Evolutionary conservation across 1,139 yeast species (phyloP), one percentile per base, ranked within the genome.

Genomic region (Hansenula sp.): DNA sequence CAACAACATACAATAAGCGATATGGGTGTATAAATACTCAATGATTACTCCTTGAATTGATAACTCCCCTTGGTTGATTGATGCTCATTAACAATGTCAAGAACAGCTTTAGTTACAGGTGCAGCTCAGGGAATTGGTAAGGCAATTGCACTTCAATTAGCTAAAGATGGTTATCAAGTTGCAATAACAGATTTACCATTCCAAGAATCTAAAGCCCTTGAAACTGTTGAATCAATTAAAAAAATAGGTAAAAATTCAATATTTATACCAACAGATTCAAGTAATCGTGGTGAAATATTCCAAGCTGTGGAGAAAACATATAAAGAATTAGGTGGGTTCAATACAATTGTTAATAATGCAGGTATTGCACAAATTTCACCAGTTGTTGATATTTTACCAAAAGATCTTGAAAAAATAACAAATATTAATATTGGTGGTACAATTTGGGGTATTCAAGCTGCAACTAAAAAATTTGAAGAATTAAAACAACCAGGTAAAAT

Each of bases 381-480:
- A 5, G 37, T 60, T 17, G 42, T 45, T 27, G 62, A 58, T 3
- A 48, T 47, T n/a, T 48, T 56, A 6, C 51, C 46, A 14, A 59
- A 48, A 20, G 58, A 57, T 4, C 34, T 53, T 7, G 36, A 47
- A 5, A 42, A 38, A n/a, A 44, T 53, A n/a, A 43, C 40, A 40
- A 35, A 43, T 12, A 51, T 61, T 34, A 62, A 62, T 37, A 45
- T 60, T 28, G 57, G 57, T 38, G 65, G 66, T 40, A 59, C 53
- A 7, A 40, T 61, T 20, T 57, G 49, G 44, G 61, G 64, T 29
- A 60, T 57, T 14, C 64, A 61, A 45, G 66, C 65, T n/a, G 64
- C 66, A 13, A 57, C 61, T 8, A 41, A 40, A 9, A 54, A 53
- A 34, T 56, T 61, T 37, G 50, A 50, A 19, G 50, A 56, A 35